Percentiles rank a stretch among this genome's conserved stretches.
phyloP scores from a whole-genome alignment of 2,329 filamentous ascomycete species.

The Fusarium chaquense region DNA sequence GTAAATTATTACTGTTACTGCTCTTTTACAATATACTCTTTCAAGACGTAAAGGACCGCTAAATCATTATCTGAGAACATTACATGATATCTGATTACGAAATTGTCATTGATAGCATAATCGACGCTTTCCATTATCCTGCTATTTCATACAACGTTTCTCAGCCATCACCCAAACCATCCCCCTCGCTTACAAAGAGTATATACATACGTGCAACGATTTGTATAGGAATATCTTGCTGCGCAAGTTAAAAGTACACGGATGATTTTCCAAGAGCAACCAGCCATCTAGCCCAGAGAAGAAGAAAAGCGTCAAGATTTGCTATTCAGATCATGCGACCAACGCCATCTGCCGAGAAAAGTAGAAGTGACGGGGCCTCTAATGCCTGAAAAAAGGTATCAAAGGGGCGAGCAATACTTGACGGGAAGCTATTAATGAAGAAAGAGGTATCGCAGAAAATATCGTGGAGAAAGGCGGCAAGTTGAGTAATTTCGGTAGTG shows the following conservation, averaged over 20 bases:
- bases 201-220: constrained; percentile 44
- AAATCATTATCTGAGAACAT: not conserved
- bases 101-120: constrained; percentile 29
- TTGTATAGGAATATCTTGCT: constrained; percentile 14
- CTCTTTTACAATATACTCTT: no score
- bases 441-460: constrained; percentile 43
- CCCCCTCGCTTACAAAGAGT: constrained; percentile 39
- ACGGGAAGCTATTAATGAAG: constrained; percentile 46
- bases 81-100: not conserved
- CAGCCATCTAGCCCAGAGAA: constrained; percentile 48
- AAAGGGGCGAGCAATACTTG: constrained; percentile 36
- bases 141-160: constrained; percentile 39
- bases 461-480: constrained; percentile 26
- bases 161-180: constrained; percentile 18
- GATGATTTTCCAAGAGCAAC: constrained; percentile 47
- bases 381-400: constrained; percentile 28
- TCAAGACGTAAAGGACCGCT: no score
- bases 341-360: constrained; percentile 6
- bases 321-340: constrained; percentile 32
- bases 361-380: constrained; percentile 6
- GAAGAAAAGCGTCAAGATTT: constrained; percentile 41
- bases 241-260: constrained; percentile 48
- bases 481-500: constrained; percentile 14
- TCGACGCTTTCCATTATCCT: constrained; percentile 48
- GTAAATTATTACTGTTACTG: no score